Conservation (phyloP, 345 rosid genomes). For the Corymbia maculata region DNA sequence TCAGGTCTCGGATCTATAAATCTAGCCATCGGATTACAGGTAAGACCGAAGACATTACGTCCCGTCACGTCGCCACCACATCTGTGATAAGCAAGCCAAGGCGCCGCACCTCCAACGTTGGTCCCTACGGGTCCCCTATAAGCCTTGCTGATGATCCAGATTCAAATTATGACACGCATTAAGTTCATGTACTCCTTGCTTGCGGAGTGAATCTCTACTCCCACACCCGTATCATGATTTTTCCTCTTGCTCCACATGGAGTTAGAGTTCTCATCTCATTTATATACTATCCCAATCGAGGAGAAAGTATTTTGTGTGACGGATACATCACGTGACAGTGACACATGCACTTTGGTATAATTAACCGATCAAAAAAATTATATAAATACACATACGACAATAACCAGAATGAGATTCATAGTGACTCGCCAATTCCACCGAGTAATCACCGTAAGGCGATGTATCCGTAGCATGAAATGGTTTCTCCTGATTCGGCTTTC, state of each 20-base stretch:
- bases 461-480: background rate
- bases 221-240: background rate
- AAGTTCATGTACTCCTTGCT: background rate
- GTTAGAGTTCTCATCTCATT: background rate
- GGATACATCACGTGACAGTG: background rate
- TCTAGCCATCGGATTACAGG: background rate
- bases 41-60: background rate
- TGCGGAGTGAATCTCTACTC: background rate
- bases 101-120: background rate
- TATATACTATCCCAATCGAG: accelerated
- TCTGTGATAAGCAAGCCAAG: no score
- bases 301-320: background rate
- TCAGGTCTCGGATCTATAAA: background rate
- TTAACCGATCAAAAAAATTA: background rate
- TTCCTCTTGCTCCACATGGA: background rate
- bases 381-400: background rate
- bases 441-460: background rate
- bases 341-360: accelerated
- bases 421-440: background rate
- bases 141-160: accelerated
- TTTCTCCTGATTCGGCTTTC: background rate
- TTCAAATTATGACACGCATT: background rate
- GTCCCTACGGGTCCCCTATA: accelerated
- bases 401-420: background rate
- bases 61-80: background rate